A percentile compares a stretch with the other conserved stretches of the same genome.
These are phyloP conservation scores for Vaccinium corymbosum DNA, from an alignment of 148 eudicot species.

Conservation along the genomic window DNA sequence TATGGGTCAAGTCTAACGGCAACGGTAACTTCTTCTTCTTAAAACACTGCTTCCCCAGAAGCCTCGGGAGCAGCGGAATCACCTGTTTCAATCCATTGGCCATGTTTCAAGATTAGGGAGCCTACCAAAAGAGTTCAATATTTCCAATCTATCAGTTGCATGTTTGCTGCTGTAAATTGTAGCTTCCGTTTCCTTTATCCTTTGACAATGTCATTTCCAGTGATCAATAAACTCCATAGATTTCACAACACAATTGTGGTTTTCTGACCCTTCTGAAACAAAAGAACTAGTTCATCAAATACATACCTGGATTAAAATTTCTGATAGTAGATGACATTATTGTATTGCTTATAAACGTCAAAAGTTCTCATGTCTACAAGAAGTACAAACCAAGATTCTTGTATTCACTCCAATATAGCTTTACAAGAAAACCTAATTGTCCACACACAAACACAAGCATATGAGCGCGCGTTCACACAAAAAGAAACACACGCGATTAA, in stretches of 20 bases:
- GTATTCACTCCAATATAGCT: not conserved
- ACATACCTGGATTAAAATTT: not conserved
- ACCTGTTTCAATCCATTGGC: too few species aligned
- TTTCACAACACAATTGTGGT: not conserved
- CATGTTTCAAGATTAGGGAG: too few species aligned
- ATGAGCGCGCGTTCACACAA: not conserved
- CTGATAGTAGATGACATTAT: not conserved
- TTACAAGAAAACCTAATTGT: not conserved
- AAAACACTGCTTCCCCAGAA: too few species aligned
- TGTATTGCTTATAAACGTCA: not conserved
- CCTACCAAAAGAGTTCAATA: too few species aligned
- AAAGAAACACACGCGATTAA: not conserved
- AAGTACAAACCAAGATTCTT: not conserved
- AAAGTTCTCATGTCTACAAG: not conserved
- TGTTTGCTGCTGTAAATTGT: not conserved
- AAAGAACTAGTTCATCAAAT: not conserved
- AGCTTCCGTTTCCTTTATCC: not conserved
- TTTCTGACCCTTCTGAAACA: not conserved
- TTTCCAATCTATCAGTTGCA: too few species aligned
- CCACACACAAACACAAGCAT: not conserved
- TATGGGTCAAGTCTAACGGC: too few species aligned
- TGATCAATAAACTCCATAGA: not conserved
- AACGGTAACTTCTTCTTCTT: conserved; percentile 23
- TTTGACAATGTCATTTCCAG: not conserved
- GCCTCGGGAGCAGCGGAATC: too few species aligned